A percentile compares a stretch with the other conserved stretches of the same genome.
Conservation (phyloP, 257 asterid genomes). For the Plectranthus barbatus region DNA sequence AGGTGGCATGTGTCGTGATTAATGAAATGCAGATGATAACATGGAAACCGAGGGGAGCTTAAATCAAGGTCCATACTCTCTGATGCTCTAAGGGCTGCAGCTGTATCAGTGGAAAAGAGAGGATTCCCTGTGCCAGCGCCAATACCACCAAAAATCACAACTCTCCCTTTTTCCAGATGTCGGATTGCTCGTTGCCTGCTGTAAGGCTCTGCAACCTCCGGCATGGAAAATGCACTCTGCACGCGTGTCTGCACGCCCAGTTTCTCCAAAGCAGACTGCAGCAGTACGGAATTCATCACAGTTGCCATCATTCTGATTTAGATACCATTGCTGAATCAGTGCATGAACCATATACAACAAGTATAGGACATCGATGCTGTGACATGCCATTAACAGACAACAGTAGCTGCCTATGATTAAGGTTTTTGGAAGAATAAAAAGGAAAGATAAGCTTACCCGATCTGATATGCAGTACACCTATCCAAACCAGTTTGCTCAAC, state of each 20-base stretch:
- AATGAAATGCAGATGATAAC: not conserved
- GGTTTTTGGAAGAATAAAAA: not conserved
- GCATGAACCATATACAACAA: not conserved
- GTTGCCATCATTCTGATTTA: conserved; percentile 95
- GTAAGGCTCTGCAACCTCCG: conserved; percentile 88
- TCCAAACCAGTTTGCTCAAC: conserved; percentile 77
- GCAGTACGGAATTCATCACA: conserved; percentile 84
- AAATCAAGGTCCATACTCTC: conserved; percentile 82
- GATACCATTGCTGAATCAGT: conserved; percentile 17
- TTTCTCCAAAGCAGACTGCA: conserved; percentile 87
- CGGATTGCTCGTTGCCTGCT: conserved; percentile 81
- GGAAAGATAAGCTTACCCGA: conserved; percentile 49
- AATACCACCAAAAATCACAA: conserved; percentile 87
- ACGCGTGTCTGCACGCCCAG: conserved; percentile 83
- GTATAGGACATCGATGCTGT: too few species aligned
- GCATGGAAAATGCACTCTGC: conserved; percentile 84
- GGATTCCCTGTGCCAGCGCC: conserved; percentile 93
- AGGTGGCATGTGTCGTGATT: not conserved
- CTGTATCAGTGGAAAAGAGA: conserved; percentile 83
- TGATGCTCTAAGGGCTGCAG: conserved; percentile 91
- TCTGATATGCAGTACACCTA: conserved; percentile 86
- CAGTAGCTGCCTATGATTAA: conserved; percentile 42
- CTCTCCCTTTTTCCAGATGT: conserved; percentile 96
- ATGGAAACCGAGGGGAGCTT: not conserved
- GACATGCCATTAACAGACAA: conserved; percentile 60